Evolutionary conservation across 2,329 filamentous ascomycete species (phyloP).

Genomic region (Fusarium pseudonygamai): DNA sequence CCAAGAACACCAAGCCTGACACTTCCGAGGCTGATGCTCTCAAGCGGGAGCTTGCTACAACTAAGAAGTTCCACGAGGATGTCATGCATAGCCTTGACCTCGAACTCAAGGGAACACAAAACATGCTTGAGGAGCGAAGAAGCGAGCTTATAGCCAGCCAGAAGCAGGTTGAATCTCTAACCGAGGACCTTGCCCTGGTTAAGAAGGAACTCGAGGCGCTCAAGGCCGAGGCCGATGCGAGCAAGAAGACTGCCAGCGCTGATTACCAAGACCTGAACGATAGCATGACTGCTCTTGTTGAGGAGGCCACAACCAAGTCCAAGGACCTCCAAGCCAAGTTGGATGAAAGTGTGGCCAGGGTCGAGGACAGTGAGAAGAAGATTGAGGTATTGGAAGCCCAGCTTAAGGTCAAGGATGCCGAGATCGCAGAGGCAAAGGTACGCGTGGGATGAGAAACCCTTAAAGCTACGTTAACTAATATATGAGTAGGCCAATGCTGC

Average conservation of each 20-base stretch:
- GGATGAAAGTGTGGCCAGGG: constrained; percentile 54
- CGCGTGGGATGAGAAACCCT: constrained; percentile 1
- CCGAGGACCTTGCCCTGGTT: constrained; percentile 57
- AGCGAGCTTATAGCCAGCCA: constrained; percentile 50
- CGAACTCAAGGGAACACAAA: constrained; percentile 49
- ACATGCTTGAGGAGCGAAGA: constrained; percentile 49
- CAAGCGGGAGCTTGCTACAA: constrained; percentile 58
- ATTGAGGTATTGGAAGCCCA: constrained; percentile 62
- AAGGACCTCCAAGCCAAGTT: constrained; percentile 62
- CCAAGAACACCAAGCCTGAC: constrained; percentile 65
- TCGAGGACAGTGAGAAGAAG: constrained; percentile 59
- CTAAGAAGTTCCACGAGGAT: constrained; percentile 59
- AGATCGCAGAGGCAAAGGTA: constrained; percentile 70
- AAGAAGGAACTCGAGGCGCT: constrained; percentile 64
- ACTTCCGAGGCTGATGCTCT: constrained; percentile 64
- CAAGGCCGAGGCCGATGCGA: constrained; percentile 60
- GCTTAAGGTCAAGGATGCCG: constrained; percentile 70
- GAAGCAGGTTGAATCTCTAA: constrained; percentile 43
- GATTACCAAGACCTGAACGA: constrained; percentile 72
- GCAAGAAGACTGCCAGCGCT: constrained; percentile 64
- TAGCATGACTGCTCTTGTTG: constrained; percentile 67
- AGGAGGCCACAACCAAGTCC: constrained; percentile 65
- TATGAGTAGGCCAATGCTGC: constrained; percentile 55
- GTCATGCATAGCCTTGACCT: constrained; percentile 49
- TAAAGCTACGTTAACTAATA: neutral